These are phyloP conservation scores for Leptosphaerulina australis DNA, from an alignment of 2,329 filamentous ascomycete species.

Conservation along the genomic window DNA sequence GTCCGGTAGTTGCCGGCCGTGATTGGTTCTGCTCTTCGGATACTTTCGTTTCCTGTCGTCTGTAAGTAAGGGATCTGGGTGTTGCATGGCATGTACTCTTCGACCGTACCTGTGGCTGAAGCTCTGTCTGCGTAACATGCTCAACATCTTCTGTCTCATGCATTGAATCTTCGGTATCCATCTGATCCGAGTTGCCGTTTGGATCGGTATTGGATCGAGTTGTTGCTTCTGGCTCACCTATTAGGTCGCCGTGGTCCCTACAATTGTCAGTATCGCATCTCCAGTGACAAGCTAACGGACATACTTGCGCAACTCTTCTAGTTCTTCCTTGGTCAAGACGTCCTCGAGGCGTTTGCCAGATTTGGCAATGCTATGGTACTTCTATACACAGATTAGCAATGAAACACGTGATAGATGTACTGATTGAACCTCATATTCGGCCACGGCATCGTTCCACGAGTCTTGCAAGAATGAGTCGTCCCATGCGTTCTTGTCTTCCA, in stretches of 20 bases:
- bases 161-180: constrained; percentile 30
- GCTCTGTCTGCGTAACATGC: constrained; percentile 12
- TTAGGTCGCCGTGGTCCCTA: constrained; percentile 43
- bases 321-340: constrained; percentile 40
- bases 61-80: constrained; percentile 31
- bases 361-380: constrained; percentile 48
- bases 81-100: constrained; percentile 15
- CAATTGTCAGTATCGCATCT: constrained; percentile 16
- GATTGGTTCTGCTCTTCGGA: constrained; percentile 35
- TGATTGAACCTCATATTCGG: constrained; percentile 44
- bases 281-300: neutral
- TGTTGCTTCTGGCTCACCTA: constrained; percentile 33
- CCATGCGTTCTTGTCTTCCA: constrained; percentile 45
- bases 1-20: constrained; percentile 24
- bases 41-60: constrained; percentile 34
- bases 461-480: constrained; percentile 47
- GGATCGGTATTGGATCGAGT: constrained; percentile 22
- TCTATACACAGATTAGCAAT: constrained; percentile 32
- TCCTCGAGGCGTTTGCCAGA: constrained; percentile 47
- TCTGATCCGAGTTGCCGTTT: constrained; percentile 32
- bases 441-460: constrained; percentile 45
- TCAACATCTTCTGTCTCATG: constrained; percentile 25
- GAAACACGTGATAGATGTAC: neutral
- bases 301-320: constrained; percentile 40
- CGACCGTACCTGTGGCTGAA: constrained; percentile 37